Evolutionary conservation across 345 rosid species (phyloP).

Genomic region (Psidium guajava): DNA sequence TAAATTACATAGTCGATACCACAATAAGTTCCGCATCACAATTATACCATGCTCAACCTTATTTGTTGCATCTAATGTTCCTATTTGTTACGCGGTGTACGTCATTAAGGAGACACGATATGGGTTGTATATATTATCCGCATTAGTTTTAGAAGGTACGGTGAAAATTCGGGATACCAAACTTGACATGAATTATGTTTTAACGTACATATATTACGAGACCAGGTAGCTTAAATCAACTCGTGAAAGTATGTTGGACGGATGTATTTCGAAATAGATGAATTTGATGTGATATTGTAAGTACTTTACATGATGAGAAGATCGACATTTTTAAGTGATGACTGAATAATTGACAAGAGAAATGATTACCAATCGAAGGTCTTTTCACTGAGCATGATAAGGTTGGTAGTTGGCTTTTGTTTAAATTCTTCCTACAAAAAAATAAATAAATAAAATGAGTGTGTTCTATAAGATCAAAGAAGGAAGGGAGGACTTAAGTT

Average conservation of each 20-base stretch:
- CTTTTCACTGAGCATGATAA: not conserved
- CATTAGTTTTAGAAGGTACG: not conserved
- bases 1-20: not conserved
- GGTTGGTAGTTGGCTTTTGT: not conserved
- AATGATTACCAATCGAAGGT: not conserved
- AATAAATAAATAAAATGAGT: not conserved
- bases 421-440: not conserved
- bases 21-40: not conserved
- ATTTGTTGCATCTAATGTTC: not conserved
- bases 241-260: not conserved
- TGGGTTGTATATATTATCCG: rapidly evolving
- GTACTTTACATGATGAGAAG: not conserved
- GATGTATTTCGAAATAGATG: not conserved
- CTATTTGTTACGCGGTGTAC: not conserved
- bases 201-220: not conserved
- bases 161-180: not conserved
- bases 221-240: not conserved
- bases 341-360: not conserved
- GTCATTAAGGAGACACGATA: not conserved
- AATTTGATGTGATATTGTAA: not conserved
- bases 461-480: no score
- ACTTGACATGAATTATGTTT: not conserved
- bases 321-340: not conserved
- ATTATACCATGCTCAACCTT: not conserved
- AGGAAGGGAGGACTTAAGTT: not conserved